A percentile compares a stretch with the other conserved stretches of the same genome.
Conservation (phyloP, 768 basidiomycete genomes). For the Mycena polygramma region DNA sequence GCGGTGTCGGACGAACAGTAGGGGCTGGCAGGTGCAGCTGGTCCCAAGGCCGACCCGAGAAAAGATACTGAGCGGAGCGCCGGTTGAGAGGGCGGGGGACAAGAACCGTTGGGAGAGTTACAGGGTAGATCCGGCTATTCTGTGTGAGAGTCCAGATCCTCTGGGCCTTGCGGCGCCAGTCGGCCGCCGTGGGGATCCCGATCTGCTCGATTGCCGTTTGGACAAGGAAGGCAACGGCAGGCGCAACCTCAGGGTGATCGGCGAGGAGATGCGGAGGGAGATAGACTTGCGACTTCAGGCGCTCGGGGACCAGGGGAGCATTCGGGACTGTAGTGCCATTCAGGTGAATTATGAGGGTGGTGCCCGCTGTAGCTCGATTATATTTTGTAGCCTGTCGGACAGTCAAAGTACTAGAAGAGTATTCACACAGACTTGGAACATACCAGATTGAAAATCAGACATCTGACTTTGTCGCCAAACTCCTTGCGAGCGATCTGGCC, state of each 20-base stretch:
- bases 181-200: background rate
- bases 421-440: background rate
- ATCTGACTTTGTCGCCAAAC: background rate
- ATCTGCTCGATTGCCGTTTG: background rate
- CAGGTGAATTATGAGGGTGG: background rate
- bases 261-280: background rate
- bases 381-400: background rate
- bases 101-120: background rate
- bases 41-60: background rate
- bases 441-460: background rate
- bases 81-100: background rate
- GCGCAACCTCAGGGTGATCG: background rate
- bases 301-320: background rate
- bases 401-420: background rate
- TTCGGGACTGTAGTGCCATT: background rate
- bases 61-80: background rate
- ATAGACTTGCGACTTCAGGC: background rate
- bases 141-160: background rate
- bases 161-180: background rate
- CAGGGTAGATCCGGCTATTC: too few species aligned
- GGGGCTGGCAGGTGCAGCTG: background rate
- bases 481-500: background rate
- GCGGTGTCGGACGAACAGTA: too few species aligned
- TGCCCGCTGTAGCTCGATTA: background rate
- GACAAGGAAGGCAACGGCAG: background rate